A percentile compares a stretch with the other conserved stretches of the same genome.
Conservation (phyloP, 2,329 filamentous ascomycete genomes). For the Basipetospora chlamydospora region DNA sequence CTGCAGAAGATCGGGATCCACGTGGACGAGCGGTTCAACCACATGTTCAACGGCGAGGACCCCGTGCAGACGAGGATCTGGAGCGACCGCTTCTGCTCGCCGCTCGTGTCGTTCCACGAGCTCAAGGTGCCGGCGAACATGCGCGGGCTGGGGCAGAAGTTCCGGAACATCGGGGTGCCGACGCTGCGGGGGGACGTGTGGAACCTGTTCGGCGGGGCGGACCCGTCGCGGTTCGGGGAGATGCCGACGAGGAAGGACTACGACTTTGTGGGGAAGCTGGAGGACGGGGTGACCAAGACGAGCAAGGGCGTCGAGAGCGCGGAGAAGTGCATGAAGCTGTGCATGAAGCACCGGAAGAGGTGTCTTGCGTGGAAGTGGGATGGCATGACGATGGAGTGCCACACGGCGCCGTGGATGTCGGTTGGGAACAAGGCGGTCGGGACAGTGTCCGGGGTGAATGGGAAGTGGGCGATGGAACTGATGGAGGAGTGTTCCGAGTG, state of each 20-base stretch:
- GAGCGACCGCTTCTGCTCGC: conserved; percentile 35
- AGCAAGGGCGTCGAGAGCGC: conserved; percentile 21
- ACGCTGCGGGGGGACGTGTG: conserved; percentile 37
- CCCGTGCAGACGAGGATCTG: conserved; percentile 33
- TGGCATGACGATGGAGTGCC: conserved; percentile 22
- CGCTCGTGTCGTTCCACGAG: conserved; percentile 39
- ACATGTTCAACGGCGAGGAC: conserved; percentile 40
- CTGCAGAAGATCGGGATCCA: conserved; percentile 38
- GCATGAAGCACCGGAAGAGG: conserved; percentile 19
- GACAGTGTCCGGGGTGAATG: conserved; percentile 24
- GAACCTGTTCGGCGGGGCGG: conserved; percentile 27
- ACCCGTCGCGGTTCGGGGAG: conserved; percentile 14
- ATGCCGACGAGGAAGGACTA: conserved; percentile 22
- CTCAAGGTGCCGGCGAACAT: conserved; percentile 30
- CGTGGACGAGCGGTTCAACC: conserved; percentile 37
- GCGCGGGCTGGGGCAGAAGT: conserved; percentile 25
- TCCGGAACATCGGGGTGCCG: conserved; percentile 22
- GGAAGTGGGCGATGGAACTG: conserved; percentile 9
- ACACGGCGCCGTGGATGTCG: conserved; percentile 34
- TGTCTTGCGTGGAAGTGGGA: conserved; percentile 41
- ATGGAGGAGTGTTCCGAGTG: conserved; percentile 8
- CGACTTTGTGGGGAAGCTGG: conserved; percentile 34
- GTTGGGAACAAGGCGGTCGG: conserved; percentile 23
- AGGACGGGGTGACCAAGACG: conserved; percentile 26
- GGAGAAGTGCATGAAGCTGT: conserved; percentile 28